Evolutionary conservation across 768 basidiomycete genomes (phyloP).

Genomic region (Dacryopinax primogenitus): DNA sequence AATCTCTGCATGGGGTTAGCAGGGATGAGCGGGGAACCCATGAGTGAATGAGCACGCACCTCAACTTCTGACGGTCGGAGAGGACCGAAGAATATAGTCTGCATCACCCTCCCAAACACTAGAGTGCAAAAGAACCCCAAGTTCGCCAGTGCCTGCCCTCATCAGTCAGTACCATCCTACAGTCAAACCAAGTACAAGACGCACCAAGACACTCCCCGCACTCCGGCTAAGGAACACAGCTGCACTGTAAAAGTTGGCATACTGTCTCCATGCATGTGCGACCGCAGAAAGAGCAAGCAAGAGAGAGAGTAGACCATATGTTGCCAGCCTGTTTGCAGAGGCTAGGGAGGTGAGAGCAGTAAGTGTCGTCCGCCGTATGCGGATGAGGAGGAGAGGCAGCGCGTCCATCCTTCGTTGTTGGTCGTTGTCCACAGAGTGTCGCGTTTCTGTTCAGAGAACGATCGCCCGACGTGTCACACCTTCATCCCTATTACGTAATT

Average conservation of each 20-base stretch:
- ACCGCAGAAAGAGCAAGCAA: constrained; percentile 60
- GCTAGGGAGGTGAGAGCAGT: constrained; percentile 14
- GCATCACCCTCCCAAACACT: constrained; percentile 60
- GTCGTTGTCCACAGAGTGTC: too few species aligned
- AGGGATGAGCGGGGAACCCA: not conserved
- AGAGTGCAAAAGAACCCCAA: constrained; percentile 71
- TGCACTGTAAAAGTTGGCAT: constrained; percentile 90
- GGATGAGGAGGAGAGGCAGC: too few species aligned
- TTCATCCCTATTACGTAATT: too few species aligned
- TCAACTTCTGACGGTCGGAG: constrained; percentile 82
- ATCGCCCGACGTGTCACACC: too few species aligned
- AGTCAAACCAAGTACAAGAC: constrained; percentile 20
- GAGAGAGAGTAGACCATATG: constrained; percentile 58
- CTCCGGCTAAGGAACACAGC: constrained; percentile 87
- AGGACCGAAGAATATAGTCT: constrained; percentile 82
- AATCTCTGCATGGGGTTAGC: constrained; percentile 50
- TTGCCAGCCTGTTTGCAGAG: constrained; percentile 32
- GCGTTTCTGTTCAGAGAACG: too few species aligned
- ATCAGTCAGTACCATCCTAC: not conserved
- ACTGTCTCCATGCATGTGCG: constrained; percentile 61
- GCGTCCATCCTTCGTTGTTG: too few species aligned
- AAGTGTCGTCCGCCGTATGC: too few species aligned
- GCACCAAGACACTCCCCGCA: constrained; percentile 80
- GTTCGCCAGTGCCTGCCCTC: constrained; percentile 69
- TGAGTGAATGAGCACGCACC: constrained; percentile 36